These are phyloP conservation scores for Botrytis elliptica DNA, from an alignment of 2,329 filamentous ascomycete species.

Conservation along the genomic window DNA sequence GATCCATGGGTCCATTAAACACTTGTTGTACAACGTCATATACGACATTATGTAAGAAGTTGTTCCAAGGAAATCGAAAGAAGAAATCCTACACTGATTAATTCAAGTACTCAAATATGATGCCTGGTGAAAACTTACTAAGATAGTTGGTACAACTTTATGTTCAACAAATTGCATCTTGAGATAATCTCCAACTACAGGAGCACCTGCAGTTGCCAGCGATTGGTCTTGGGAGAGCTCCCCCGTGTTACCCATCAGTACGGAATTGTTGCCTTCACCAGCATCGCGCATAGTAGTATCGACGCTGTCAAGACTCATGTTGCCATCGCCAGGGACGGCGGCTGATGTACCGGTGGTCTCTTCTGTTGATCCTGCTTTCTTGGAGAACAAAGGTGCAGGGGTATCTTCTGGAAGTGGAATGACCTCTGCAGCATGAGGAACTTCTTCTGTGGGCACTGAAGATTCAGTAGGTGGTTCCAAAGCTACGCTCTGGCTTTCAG, in stretches of 20 bases:
- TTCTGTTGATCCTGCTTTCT: constrained; percentile 38
- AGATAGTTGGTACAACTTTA: constrained; percentile 88
- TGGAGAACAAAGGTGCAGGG: constrained; percentile 64
- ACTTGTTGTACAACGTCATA: constrained; percentile 99
- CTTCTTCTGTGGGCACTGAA: constrained; percentile 20
- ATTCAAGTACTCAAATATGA: constrained; percentile 17
- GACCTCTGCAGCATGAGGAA: constrained; percentile 22
- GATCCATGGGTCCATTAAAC: constrained; percentile 97
- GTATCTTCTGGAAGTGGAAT: constrained; percentile 60
- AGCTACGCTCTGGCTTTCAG: constrained; percentile 20
- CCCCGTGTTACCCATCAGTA: constrained; percentile 35
- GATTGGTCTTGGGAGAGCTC: constrained; percentile 28
- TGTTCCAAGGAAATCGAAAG: constrained; percentile 98
- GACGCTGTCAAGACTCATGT: constrained; percentile 28
- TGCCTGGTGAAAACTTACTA: constrained; percentile 59
- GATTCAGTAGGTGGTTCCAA: constrained; percentile 24
- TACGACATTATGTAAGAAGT: constrained; percentile 97
- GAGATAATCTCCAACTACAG: constrained; percentile 89
- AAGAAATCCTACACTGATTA: constrained; percentile 74
- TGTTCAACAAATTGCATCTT: constrained; percentile 97
- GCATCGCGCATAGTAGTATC: constrained; percentile 40
- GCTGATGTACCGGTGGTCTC: constrained; percentile 20
- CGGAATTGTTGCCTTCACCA: constrained; percentile 35
- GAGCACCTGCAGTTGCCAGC: constrained; percentile 39
- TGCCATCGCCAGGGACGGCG: constrained; percentile 31